A percentile compares a stretch with the other conserved stretches of the same genome.
These are phyloP conservation scores for Lactuca sativa DNA, from an alignment of 129 eudicot genomes.

Conservation along the genomic window DNA sequence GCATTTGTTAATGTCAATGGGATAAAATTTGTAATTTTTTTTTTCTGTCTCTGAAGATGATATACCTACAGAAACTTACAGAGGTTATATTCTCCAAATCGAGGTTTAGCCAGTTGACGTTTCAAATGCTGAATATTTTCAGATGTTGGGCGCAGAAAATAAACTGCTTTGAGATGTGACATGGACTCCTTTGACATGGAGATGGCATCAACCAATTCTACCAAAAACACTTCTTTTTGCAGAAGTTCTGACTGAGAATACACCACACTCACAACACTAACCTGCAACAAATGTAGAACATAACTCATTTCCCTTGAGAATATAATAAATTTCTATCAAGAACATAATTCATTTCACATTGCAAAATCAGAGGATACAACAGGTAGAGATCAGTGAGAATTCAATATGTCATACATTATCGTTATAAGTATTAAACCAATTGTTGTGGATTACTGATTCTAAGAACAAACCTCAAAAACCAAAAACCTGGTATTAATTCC, in stretches of 20 bases:
- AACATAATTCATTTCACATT: neutral
- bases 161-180: slow-evolving; percentile 98
- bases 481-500: neutral
- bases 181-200: slow-evolving; percentile 92
- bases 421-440: slow-evolving; percentile 8
- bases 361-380: slow-evolving; percentile 2
- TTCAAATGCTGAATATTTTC: slow-evolving; percentile 74
- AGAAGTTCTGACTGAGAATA: slow-evolving; percentile 96
- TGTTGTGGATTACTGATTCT: slow-evolving; percentile 10
- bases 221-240: slow-evolving; percentile 96
- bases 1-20: no score
- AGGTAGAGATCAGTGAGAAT: neutral
- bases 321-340: neutral
- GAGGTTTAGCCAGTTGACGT: slow-evolving; percentile 86
- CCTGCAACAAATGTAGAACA: slow-evolving; percentile 52
- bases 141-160: slow-evolving; percentile 86
- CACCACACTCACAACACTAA: slow-evolving; percentile 90
- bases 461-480: slow-evolving; percentile 8
- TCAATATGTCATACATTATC: slow-evolving; percentile 2
- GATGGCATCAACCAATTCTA: slow-evolving; percentile 91
- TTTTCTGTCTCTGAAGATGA: neutral
- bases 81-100: slow-evolving; percentile 96
- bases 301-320: neutral
- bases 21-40: no score
- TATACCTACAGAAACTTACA: slow-evolving; percentile 55